A percentile compares a stretch with the other conserved stretches of the same genome.
phyloP scores from a whole-genome alignment of 2,329 filamentous ascomycete genomes.

The Xylariaceae sp. region DNA sequence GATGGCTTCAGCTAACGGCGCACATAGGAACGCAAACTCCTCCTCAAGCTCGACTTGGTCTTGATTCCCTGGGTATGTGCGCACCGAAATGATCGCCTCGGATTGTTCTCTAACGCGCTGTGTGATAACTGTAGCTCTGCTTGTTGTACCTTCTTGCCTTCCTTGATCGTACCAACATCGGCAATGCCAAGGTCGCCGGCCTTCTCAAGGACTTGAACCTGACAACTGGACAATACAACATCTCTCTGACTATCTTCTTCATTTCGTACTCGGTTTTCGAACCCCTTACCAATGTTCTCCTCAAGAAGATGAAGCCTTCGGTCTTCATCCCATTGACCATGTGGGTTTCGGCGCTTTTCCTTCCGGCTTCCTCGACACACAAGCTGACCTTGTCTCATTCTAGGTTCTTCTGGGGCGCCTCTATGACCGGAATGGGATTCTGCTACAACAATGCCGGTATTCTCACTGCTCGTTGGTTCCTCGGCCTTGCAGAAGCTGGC shows the following conservation, averaged over 20 bases:
- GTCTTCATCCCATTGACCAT: conserved; percentile 81
- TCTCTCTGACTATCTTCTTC: conserved; percentile 77
- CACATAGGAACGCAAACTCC: conserved; percentile 30
- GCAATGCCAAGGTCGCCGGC: conserved; percentile 59
- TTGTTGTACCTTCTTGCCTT: conserved; percentile 61
- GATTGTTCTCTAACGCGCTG: conserved; percentile 2
- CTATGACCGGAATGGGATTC: conserved; percentile 66
- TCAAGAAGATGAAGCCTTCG: conserved; percentile 70
- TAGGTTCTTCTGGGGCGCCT: conserved; percentile 59
- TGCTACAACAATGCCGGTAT: conserved; percentile 58
- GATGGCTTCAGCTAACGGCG: conserved; percentile 17
- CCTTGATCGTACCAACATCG: conserved; percentile 70
- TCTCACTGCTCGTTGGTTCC: conserved; percentile 63
- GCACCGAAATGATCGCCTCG: background rate
- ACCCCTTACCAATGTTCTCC: conserved; percentile 69
- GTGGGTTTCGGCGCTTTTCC: conserved; percentile 39
- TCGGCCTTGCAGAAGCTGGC: conserved; percentile 70
- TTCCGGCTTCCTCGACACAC: conserved; percentile 3
- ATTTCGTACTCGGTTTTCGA: conserved; percentile 78
- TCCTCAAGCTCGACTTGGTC: conserved; percentile 32
- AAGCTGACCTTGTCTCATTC: conserved; percentile 22
- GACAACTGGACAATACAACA: conserved; percentile 62
- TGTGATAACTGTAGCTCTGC: conserved; percentile 12
- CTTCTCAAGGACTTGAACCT: conserved; percentile 55
- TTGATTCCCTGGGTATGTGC: conserved; percentile 35